These are phyloP conservation scores for Sporothrix protearum DNA, from an alignment of 2,329 filamentous ascomycete genomes.

Conservation along the genomic window DNA sequence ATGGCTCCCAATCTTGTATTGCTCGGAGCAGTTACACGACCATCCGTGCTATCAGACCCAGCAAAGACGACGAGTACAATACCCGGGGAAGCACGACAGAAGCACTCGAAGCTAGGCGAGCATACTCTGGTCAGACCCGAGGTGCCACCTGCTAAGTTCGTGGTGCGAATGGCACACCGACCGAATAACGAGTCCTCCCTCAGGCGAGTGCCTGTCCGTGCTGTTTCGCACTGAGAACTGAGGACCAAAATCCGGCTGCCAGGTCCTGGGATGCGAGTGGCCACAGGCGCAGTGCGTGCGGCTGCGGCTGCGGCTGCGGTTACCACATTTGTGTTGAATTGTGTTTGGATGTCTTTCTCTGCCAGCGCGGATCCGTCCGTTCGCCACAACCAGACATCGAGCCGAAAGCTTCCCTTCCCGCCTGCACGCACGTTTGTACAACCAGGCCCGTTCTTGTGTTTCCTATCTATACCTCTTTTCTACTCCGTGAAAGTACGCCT, in stretches of 20 bases:
- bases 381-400: slow-evolving; percentile 2
- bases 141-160: background rate
- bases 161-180: background rate
- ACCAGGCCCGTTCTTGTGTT: background rate
- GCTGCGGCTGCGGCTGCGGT: background rate
- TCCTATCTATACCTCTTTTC: background rate
- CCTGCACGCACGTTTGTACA: background rate
- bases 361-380: background rate
- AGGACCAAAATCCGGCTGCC: background rate
- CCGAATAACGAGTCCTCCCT: background rate
- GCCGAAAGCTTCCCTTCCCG: background rate
- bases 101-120: background rate
- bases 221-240: background rate
- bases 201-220: background rate
- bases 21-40: background rate
- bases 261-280: background rate
- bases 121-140: background rate
- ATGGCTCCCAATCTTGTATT: background rate
- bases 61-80: background rate
- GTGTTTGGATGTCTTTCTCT: background rate
- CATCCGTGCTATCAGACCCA: background rate
- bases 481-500: background rate
- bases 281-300: background rate
- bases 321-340: background rate
- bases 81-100: background rate